phyloP scores from a whole-genome alignment of 2,329 filamentous ascomycete genomes.

The Neonectria punicea region DNA sequence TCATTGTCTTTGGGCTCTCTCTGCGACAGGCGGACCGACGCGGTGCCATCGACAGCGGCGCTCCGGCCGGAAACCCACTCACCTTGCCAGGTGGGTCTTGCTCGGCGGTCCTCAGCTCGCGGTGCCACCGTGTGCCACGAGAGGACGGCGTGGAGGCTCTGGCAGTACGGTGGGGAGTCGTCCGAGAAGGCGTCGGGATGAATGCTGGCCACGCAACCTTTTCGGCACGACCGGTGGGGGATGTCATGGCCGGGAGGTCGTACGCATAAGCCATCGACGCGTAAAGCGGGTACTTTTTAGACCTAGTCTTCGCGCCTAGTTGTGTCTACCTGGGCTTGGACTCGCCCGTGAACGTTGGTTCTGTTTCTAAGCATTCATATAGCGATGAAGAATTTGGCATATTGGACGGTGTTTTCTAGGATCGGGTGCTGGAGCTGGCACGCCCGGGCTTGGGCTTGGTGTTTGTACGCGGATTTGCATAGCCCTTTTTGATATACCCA shows the following conservation, averaged over 20 bases:
- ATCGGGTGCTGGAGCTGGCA: conserved; percentile 10
- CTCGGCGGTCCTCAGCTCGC: conserved; percentile 62
- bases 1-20: conserved; percentile 52
- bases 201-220: conserved; percentile 58
- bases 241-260: conserved; percentile 41
- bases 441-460: not conserved
- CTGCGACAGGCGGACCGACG: conserved; percentile 52
- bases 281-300: not conserved
- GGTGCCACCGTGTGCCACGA: conserved; percentile 54
- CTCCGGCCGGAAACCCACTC: conserved; percentile 59
- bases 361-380: conserved; percentile 1
- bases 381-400: not conserved
- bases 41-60: conserved; percentile 48
- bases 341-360: not conserved
- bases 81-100: conserved; percentile 59
- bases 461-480: conserved; percentile 5
- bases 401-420: conserved; percentile 17
- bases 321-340: not conserved
- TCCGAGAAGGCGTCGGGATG: conserved; percentile 52
- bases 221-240: conserved; percentile 48
- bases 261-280: conserved; percentile 32
- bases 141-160: conserved; percentile 49
- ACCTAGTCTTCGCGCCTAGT: not conserved
- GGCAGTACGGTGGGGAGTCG: conserved; percentile 58
- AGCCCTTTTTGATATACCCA: conserved; percentile 25